phyloP scores from a whole-genome alignment of 1,284 basidiomycete species.

The Leccinum pallidistipes region DNA sequence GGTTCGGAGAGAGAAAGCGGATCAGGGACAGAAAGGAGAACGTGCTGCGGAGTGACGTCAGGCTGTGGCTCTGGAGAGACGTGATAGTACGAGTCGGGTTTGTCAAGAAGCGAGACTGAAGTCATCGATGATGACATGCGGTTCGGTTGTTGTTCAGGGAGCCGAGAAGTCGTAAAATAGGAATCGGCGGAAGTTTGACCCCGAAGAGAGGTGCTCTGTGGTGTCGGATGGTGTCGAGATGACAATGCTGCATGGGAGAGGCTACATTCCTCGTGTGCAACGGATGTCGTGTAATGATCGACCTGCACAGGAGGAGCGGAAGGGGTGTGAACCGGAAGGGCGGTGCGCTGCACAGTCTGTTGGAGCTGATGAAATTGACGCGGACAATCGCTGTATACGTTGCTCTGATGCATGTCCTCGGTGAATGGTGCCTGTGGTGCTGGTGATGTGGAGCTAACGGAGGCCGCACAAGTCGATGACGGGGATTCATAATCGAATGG shows the following conservation, averaged over 20 bases:
- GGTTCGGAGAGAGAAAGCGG: conserved; percentile 35
- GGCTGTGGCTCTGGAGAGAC: conserved; percentile 29
- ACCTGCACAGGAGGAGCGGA: conserved; percentile 36
- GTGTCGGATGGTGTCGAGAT: conserved; percentile 21
- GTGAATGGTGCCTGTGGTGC: conserved; percentile 24
- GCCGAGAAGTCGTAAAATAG: conserved; percentile 31
- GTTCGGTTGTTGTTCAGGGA: conserved; percentile 25
- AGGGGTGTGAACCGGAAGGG: conserved; percentile 27
- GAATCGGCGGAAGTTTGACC: conserved; percentile 22
- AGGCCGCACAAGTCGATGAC: conserved; percentile 26
- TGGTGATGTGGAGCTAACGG: conserved; percentile 34
- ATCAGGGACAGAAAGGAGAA: conserved; percentile 28
- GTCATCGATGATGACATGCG: conserved; percentile 33
- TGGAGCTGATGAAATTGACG: conserved; percentile 37
- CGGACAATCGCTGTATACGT: conserved; percentile 27
- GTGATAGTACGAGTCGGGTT: conserved; percentile 29
- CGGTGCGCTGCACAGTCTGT: conserved; percentile 28
- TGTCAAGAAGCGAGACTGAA: conserved; percentile 30
- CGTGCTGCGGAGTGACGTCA: conserved; percentile 33
- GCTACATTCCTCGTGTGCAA: conserved; percentile 32
- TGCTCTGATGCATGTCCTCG: conserved; percentile 28
- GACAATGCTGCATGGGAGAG: conserved; percentile 31
- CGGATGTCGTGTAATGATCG: conserved; percentile 36
- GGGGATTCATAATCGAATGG: conserved; percentile 35
- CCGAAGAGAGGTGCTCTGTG: conserved; percentile 21